A percentile compares a stretch with the other conserved stretches of the same genome.
These are phyloP conservation scores for Penstemon davidsonii DNA, from an alignment of 257 asterid species.

Conservation along the genomic window DNA sequence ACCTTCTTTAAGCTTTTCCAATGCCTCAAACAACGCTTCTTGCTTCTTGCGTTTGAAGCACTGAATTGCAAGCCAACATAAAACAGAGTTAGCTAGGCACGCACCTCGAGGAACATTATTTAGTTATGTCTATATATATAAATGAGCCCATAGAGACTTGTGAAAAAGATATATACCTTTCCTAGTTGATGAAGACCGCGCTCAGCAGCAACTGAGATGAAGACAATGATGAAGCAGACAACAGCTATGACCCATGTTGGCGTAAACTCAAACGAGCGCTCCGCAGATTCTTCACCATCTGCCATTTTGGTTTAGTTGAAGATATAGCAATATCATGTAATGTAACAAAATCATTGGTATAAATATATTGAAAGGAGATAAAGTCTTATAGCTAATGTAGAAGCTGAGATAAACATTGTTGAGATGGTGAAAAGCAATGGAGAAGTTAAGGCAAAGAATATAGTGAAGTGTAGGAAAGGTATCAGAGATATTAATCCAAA, in stretches of 20 bases:
- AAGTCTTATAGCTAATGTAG: background rate
- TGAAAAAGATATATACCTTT: constrained; percentile 42
- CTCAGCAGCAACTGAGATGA: constrained; percentile 64
- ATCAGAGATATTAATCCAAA: constrained; percentile 32
- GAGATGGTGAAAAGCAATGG: background rate
- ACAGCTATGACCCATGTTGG: constrained; percentile 83
- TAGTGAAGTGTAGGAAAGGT: constrained; percentile 27
- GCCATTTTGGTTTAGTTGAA: background rate
- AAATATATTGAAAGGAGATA: background rate
- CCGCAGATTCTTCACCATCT: constrained; percentile 33
- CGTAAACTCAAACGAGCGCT: constrained; percentile 56
- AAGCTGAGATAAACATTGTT: background rate
- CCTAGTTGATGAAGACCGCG: constrained; percentile 78
- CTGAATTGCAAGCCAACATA: constrained; percentile 32
- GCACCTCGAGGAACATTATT: background rate
- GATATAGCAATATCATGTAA: background rate
- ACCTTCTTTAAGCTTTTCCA: constrained; percentile 86
- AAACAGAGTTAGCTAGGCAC: background rate
- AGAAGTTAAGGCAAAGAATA: constrained; percentile 52
- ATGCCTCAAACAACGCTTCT: constrained; percentile 57
- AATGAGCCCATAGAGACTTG: background rate
- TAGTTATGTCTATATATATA: no score
- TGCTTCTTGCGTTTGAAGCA: constrained; percentile 51
- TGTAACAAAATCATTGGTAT: background rate
- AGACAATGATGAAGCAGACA: constrained; percentile 71